These are phyloP conservation scores for Canna indica DNA, from an alignment of 176 grass and related monocot genomes.

Conservation along the genomic window DNA sequence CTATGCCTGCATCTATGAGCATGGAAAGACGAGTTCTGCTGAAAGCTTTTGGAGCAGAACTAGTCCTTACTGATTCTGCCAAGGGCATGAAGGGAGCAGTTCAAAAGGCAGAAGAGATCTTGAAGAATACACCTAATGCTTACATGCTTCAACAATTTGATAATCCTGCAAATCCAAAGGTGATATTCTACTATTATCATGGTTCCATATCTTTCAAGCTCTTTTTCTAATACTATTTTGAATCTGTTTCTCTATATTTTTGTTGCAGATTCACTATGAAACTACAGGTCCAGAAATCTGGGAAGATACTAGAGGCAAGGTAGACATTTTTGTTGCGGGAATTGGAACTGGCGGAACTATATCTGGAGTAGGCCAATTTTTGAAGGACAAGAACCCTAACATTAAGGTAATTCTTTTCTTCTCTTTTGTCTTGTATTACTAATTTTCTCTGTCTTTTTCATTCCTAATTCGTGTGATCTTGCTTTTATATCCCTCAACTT, in stretches of 20 bases:
- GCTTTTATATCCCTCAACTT: constrained; percentile 12
- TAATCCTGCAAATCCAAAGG: constrained; percentile 92
- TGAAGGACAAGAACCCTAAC: constrained; percentile 82
- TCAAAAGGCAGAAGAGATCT: constrained; percentile 83
- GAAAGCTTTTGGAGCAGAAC: constrained; percentile 86
- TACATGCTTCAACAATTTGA: constrained; percentile 98
- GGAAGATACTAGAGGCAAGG: constrained; percentile 93
- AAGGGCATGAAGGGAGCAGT: constrained; percentile 95
- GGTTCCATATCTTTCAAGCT: not conserved
- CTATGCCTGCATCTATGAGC: constrained; percentile 94
- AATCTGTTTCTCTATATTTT: constrained; percentile 15
- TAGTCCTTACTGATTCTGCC: constrained; percentile 74
- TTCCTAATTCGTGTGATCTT: constrained; percentile 15
- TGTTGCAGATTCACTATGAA: constrained; percentile 73
- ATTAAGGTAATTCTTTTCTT: constrained; percentile 51
- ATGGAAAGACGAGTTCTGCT: constrained; percentile 87
- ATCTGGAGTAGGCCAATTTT: constrained; percentile 65
- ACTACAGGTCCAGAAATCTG: constrained; percentile 95
- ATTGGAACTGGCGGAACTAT: constrained; percentile 93
- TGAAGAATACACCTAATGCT: constrained; percentile 63
- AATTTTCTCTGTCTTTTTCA: not conserved
- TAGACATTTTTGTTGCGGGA: constrained; percentile 91
- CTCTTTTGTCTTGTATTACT: constrained; percentile 14
- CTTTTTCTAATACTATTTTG: not conserved
- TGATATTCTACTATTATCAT: constrained; percentile 13